These are phyloP conservation scores for Quercus phellos DNA, from an alignment of 331 rosid species.

Conservation along the genomic window DNA sequence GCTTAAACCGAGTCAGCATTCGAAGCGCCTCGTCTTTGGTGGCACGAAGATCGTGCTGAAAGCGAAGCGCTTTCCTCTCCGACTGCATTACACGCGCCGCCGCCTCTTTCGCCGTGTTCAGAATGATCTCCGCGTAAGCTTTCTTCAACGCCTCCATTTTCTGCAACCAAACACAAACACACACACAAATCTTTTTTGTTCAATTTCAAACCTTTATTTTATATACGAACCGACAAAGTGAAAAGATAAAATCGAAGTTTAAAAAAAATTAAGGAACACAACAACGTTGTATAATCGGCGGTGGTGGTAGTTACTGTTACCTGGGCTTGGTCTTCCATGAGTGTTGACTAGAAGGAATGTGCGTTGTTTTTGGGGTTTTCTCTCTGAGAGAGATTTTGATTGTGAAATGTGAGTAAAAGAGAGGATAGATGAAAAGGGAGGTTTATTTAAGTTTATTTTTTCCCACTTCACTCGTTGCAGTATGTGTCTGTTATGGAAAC, in stretches of 20 bases:
- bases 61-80: conserved; percentile 48
- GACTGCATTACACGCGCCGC: conserved; percentile 71
- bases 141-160: conserved; percentile 65
- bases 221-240: background rate
- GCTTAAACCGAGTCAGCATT: conserved; percentile 58
- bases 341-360: background rate
- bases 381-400: background rate
- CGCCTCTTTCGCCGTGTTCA: conserved; percentile 80
- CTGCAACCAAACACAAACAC: conserved; percentile 19
- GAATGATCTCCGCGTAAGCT: conserved; percentile 72
- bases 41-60: conserved; percentile 41
- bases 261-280: background rate
- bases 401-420: too few relatives aligned
- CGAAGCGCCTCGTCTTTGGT: conserved; percentile 55
- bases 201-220: background rate
- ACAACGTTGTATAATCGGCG: background rate
- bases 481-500: conserved; percentile 5
- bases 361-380: background rate
- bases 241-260: background rate
- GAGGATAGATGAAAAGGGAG: too few relatives aligned
- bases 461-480: background rate
- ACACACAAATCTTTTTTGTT: too few relatives aligned
- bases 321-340: conserved; percentile 40
- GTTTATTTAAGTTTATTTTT: background rate
- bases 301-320: conserved; percentile 9